Evolutionary conservation across 805 yeast genomes (phyloP).

Genomic region (Suhomyces vadensis): DNA sequence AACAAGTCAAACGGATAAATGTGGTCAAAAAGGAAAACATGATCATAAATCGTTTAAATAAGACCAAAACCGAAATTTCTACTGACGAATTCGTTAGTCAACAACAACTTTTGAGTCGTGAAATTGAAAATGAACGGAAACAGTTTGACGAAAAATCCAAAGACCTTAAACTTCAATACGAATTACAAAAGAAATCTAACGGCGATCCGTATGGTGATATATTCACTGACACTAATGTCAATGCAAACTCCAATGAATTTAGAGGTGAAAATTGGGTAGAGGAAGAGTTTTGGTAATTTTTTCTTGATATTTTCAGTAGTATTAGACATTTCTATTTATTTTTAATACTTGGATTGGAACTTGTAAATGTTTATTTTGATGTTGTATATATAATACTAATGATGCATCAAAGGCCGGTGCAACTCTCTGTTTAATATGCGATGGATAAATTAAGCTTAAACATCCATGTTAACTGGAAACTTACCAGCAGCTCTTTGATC

Average conservation of each 20-base stretch:
- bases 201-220: slow-evolving; percentile 43
- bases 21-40: slow-evolving; percentile 59
- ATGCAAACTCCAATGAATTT: slow-evolving; percentile 46
- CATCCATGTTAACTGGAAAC: slow-evolving; percentile 41
- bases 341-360: too few species aligned
- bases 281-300: slow-evolving; percentile 53
- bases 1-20: slow-evolving; percentile 51
- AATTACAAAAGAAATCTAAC: slow-evolving; percentile 40
- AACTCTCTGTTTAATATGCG: neutral
- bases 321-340: too few species aligned
- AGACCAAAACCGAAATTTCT: slow-evolving; percentile 58
- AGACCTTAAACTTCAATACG: slow-evolving; percentile 37
- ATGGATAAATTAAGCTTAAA: slow-evolving; percentile 2
- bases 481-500: slow-evolving; percentile 69
- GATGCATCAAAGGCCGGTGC: neutral
- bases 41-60: slow-evolving; percentile 60
- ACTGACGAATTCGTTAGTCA: slow-evolving; percentile 45
- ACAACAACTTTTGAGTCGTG: slow-evolving; percentile 31
- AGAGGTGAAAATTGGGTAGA: slow-evolving; percentile 53
- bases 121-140: slow-evolving; percentile 40
- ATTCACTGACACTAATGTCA: slow-evolving; percentile 47
- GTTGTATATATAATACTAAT: slow-evolving; percentile 1
- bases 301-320: too few species aligned
- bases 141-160: slow-evolving; percentile 35
- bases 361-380: neutral